Conservation (phyloP, 805 yeast species). For the Hanseniaspora lachancei region DNA sequence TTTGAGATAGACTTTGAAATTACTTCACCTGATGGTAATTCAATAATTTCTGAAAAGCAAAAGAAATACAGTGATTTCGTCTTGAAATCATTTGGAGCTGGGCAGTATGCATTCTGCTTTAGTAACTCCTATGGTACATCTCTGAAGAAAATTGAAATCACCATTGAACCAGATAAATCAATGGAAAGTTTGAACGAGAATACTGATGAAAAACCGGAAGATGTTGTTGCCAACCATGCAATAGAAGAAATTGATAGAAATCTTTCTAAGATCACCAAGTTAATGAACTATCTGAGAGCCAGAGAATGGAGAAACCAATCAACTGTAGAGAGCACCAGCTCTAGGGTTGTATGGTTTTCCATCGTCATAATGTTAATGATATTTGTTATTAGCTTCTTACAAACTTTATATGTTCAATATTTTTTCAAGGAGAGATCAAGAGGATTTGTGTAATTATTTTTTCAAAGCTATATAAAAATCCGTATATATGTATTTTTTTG, state of each 20-base stretch:
- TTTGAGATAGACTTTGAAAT: constrained; percentile 55
- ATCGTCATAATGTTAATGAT: constrained; percentile 56
- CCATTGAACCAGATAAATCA: constrained; percentile 39
- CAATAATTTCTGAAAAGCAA: constrained; percentile 38
- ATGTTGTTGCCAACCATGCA: constrained; percentile 40
- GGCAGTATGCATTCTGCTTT: constrained; percentile 57
- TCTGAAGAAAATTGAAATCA: constrained; percentile 51
- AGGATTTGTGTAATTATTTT: constrained; percentile 26
- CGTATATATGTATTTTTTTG: not conserved
- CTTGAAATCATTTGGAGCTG: constrained; percentile 42
- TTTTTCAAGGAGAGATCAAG: constrained; percentile 47
- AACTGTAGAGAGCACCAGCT: constrained; percentile 68
- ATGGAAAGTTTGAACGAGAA: constrained; percentile 26
- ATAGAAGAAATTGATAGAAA: constrained; percentile 47
- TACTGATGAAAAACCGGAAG: constrained; percentile 36
- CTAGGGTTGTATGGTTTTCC: constrained; percentile 66
- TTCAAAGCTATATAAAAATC: not conserved
- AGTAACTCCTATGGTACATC: constrained; percentile 51
- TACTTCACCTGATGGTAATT: constrained; percentile 40
- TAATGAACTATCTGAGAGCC: constrained; percentile 78
- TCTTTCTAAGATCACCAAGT: constrained; percentile 43
- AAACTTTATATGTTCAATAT: constrained; percentile 69
- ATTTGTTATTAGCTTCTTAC: constrained; percentile 64
- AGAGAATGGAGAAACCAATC: constrained; percentile 95
- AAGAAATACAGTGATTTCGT: constrained; percentile 53